These are phyloP conservation scores for Eimeria zaria DNA, from an alignment of 169 alveolate genomes.

Conservation along the genomic window DNA sequence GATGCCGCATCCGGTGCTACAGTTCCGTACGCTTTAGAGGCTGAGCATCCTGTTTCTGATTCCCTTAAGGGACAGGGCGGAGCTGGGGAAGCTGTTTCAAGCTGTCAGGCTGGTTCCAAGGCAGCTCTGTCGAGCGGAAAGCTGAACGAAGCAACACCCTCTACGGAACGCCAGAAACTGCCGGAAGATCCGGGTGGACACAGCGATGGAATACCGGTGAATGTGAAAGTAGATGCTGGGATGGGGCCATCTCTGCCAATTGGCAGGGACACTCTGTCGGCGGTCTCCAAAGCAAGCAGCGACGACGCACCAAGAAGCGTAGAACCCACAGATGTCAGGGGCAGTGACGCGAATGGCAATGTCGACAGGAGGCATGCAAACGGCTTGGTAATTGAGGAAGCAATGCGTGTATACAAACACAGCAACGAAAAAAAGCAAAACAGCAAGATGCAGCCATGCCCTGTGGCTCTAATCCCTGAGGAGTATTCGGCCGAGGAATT, in stretches of 20 bases:
- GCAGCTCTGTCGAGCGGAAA: neutral
- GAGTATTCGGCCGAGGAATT: constrained; percentile 67
- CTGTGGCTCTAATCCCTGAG: constrained; percentile 14
- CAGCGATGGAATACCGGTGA: neutral
- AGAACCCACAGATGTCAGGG: neutral
- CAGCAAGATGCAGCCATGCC: constrained; percentile 76
- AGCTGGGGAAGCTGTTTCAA: neutral
- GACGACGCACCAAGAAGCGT: neutral
- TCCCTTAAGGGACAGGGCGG: neutral
- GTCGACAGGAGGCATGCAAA: neutral
- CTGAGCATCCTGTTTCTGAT: constrained; percentile 28
- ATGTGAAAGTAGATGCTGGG: neutral
- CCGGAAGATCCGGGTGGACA: neutral
- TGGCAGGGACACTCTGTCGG: neutral
- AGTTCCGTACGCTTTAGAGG: neutral
- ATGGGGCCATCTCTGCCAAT: neutral
- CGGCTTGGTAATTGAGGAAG: constrained; percentile 53
- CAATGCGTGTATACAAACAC: constrained; percentile 52
- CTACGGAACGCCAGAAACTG: neutral
- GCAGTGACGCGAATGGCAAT: neutral
- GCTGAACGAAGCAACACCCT: neutral
- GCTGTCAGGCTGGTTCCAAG: neutral
- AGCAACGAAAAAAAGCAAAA: constrained; percentile 34
- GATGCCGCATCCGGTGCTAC: constrained; percentile 1
- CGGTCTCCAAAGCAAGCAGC: neutral